Percentiles rank a stretch among this genome's conserved stretches.
Conservation (phyloP, 2,329 filamentous ascomycete species). For the Helotiales sp. region DNA sequence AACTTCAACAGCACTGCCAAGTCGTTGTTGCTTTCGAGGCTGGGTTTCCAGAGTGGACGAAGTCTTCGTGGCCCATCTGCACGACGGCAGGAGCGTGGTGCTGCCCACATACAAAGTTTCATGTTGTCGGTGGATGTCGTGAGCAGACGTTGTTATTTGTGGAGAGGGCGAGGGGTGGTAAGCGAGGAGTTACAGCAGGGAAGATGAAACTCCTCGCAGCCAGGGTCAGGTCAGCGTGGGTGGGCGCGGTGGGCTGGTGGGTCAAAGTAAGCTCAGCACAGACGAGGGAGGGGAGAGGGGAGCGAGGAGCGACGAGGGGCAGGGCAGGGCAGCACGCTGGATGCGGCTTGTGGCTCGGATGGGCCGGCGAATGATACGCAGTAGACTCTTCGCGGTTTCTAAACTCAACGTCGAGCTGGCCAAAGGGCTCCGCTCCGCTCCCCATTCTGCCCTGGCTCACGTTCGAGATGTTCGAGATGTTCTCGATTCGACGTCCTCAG, state of each 20-base stretch:
- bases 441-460: no score
- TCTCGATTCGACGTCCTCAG: neutral
- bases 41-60: neutral
- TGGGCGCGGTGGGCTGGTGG: no score
- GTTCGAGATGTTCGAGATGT: no score
- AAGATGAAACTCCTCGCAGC: conserved; percentile 17
- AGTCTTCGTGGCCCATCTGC: neutral
- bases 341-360: neutral
- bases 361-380: conserved; percentile 1
- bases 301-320: neutral
- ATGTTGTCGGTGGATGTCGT: conserved; percentile 24
- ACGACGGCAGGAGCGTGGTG: neutral
- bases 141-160: conserved; percentile 24
- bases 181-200: conserved; percentile 27
- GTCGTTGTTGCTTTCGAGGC: neutral
- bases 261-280: neutral
- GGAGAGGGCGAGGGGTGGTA: conserved; percentile 14
- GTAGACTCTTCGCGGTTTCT: conserved; percentile 5
- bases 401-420: conserved; percentile 19
- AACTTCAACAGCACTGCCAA: neutral
- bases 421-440: no score
- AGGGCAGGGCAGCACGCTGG: neutral
- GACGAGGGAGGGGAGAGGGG: neutral
- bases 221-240: no score
- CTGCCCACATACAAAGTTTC: conserved; percentile 26